Base-by-base conservation (phyloP, 73 alveolate species). In the Diophrys appendiculata region DNA sequence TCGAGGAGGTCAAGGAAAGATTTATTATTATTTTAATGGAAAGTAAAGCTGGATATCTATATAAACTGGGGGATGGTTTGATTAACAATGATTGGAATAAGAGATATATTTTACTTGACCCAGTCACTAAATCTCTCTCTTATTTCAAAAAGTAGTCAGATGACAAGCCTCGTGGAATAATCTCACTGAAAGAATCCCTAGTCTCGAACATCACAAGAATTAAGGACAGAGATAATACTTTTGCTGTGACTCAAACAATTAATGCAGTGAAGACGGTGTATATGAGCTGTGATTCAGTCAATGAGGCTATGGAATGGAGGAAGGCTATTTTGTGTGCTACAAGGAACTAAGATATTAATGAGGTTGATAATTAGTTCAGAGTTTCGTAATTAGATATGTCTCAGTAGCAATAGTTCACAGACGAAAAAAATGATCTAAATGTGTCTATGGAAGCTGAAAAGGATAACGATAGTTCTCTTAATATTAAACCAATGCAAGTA, bases 61-160 rank as follows among this genome's bases (percentile, higher is more conserved):
- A 35, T 52, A 85, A 85, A 64, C 68, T 85, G 54, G 93, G 93
- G 0, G 93, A 85, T 18, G 93, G 93, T 1, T 88, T 88, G 23
- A 85, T 85, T 35, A 76, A 85, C 65, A 78, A 73, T 55, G 72
- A 80, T 25, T 85, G 93, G 93, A 85, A 85, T 65, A 54, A 77
- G 5, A 26, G 93, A 28, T 85, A 65, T 68, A 52, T 85, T 69
- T 88, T 85, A 1, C 85, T 85, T 5, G 93, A 85, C 60, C 60
- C 60, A 11, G 5, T 43, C 5, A 43, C 60, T 43, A 43, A 43
- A 43, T 43, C 60, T 18, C 60, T 43, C 18, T 43, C 60, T 43
- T 43, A 43, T 18, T 43, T 43, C 60, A 43, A 43, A 43, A 43
- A 43, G 18, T 18, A 43, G n/a, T 43, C 60, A 43, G 60, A 43